Evolutionary conservation across 1,139 yeast species (phyloP).

Genomic region (Pichia sp.): DNA sequence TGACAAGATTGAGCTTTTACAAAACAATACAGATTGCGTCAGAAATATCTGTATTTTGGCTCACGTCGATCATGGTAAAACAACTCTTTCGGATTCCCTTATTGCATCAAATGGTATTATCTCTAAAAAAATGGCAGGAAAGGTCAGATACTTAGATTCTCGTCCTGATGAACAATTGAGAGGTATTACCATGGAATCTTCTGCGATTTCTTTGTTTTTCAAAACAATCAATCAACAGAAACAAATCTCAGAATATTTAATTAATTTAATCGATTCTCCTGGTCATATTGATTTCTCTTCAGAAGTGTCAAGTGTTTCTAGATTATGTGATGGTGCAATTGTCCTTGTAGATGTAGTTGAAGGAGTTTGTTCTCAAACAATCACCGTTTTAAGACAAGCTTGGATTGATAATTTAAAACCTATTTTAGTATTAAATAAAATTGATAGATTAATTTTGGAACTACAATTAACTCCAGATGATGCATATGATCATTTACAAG

Average conservation of each 20-base stretch:
- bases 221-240: constrained; percentile 47
- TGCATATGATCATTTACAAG: constrained; percentile 73
- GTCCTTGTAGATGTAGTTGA: constrained; percentile 95
- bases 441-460: constrained; percentile 81
- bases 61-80: constrained; percentile 98
- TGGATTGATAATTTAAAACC: constrained; percentile 93
- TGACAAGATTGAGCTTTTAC: constrained; percentile 60
- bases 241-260: constrained; percentile 65
- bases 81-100: constrained; percentile 87
- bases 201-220: constrained; percentile 85
- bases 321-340: constrained; percentile 95
- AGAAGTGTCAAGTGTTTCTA: constrained; percentile 92
- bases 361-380: constrained; percentile 96
- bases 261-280: constrained; percentile 94
- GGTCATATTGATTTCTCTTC: constrained; percentile 97
- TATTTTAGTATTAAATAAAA: constrained; percentile 82
- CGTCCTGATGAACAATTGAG: constrained; percentile 93
- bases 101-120: constrained; percentile 95
- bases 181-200: constrained; percentile 97
- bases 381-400: constrained; percentile 89
- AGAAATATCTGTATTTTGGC: constrained; percentile 94
- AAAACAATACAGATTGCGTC: constrained; percentile 60
- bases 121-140: constrained; percentile 92
- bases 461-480: constrained; percentile 77
- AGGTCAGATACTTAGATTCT: constrained; percentile 85